A percentile compares a stretch with the other conserved stretches of the same genome.
phyloP scores from a whole-genome alignment of 352 stramenopile species.

The Globisporangium spinosum region DNA sequence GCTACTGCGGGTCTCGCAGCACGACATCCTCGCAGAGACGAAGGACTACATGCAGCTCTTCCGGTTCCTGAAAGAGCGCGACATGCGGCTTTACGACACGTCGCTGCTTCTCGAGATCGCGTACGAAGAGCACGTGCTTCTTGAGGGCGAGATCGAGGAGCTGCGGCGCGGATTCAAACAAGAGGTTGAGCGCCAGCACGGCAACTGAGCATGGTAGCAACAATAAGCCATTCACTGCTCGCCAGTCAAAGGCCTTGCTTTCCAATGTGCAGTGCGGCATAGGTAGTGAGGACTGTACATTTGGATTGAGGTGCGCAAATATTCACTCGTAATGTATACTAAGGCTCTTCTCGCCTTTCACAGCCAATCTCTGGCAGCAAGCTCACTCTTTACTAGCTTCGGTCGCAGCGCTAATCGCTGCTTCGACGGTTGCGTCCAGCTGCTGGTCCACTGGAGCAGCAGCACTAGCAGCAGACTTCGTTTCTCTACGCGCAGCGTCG shows the following conservation, averaged over 20 bases:
- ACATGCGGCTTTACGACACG: conserved; percentile 57
- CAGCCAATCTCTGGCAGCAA: not conserved
- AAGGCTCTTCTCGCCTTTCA: conserved; percentile 2
- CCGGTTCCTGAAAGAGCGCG: conserved; percentile 50
- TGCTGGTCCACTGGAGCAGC: conserved; percentile 19
- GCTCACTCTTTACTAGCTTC: conserved; percentile 19
- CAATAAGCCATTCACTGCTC: not conserved
- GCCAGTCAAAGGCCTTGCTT: not conserved
- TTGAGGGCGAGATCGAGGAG: conserved; percentile 24
- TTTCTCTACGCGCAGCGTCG: conserved; percentile 35
- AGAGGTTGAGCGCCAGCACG: not conserved
- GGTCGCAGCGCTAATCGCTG: conserved; percentile 62
- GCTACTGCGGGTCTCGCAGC: conserved; percentile 51
- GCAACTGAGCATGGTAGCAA: not conserved
- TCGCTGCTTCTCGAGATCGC: conserved; percentile 56
- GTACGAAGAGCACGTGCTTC: conserved; percentile 40
- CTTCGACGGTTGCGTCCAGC: conserved; percentile 51
- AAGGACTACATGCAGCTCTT: conserved; percentile 71
- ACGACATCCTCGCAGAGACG: conserved; percentile 47
- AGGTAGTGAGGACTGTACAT: not conserved
- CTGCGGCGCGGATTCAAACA: conserved; percentile 16
- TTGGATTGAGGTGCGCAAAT: not conserved
- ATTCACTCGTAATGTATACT: conserved; percentile 5
- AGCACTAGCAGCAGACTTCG: conserved; percentile 16
- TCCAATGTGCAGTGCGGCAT: not conserved